These are phyloP conservation scores for Arxiozyma heterogenica DNA, from an alignment of 1,139 yeast species.

Conservation along the genomic window DNA sequence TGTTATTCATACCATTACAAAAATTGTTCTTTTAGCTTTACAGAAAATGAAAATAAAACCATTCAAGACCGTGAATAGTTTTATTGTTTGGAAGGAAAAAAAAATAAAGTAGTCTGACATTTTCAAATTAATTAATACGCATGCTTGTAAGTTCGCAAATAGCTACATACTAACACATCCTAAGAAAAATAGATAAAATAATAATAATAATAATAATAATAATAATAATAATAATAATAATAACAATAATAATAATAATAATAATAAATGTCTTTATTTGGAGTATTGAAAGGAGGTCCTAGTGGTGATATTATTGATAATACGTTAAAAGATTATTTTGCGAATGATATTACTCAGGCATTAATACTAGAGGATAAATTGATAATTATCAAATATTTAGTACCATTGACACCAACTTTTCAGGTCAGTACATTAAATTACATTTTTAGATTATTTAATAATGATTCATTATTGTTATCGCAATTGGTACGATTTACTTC, in stretches of 20 bases:
- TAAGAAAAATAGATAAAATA: not conserved
- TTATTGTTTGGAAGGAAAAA: too few species aligned
- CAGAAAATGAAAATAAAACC: too few species aligned
- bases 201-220: too few species aligned
- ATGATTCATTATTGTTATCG: constrained; percentile 11
- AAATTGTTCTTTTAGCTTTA: too few species aligned
- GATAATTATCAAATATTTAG: constrained; percentile 11
- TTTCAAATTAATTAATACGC: too few species aligned
- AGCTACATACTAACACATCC: not conserved
- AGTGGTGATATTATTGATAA: constrained; percentile 8
- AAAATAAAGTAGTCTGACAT: too few species aligned
- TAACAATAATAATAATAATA: too few species aligned
- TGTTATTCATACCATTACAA: too few species aligned
- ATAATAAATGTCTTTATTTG: not conserved
- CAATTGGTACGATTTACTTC: constrained; percentile 8
- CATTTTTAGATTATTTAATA: constrained; percentile 8
- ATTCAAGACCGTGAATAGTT: too few species aligned
- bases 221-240: too few species aligned
- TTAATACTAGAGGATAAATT: constrained; percentile 1
- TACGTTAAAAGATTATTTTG: constrained; percentile 5
- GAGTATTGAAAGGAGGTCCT: constrained; percentile 8
- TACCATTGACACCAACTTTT: constrained; percentile 22
- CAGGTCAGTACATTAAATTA: constrained; percentile 2
- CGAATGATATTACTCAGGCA: not conserved
- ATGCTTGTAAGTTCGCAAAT: too few species aligned